Percentiles rank a stretch among this genome's conserved stretches.
Evolutionary conservation across 352 stramenopile species (phyloP).

Genomic region (Globisporangium radiosum): DNA sequence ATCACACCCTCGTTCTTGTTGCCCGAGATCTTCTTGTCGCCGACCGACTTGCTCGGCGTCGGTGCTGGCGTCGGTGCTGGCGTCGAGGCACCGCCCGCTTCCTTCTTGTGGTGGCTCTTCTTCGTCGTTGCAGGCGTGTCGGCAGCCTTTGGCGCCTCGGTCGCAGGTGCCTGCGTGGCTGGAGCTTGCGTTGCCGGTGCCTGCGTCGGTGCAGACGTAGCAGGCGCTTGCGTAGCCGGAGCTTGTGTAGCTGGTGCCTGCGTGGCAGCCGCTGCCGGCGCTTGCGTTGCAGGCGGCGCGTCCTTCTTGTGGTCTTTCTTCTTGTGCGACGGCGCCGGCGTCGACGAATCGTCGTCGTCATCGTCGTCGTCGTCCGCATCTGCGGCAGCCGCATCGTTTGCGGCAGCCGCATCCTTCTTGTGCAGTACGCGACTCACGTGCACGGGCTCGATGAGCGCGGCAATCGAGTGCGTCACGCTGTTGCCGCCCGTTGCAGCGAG

Average conservation of each 20-base stretch:
- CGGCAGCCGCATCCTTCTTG: constrained; percentile 8
- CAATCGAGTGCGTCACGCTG: constrained; percentile 14
- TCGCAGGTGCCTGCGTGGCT: constrained; percentile 6
- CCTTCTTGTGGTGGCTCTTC: constrained; percentile 22
- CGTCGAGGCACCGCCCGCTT: constrained; percentile 12
- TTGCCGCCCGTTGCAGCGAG: constrained; percentile 3
- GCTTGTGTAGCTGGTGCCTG: constrained; percentile 4
- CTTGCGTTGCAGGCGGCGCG: constrained; percentile 9
- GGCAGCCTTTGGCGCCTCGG: constrained; percentile 10
- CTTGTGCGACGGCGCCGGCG: constrained; percentile 10
- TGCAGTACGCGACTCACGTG: constrained; percentile 29
- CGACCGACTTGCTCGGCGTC: constrained; percentile 13
- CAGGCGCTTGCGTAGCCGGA: constrained; percentile 10
- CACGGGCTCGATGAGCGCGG: constrained; percentile 17
- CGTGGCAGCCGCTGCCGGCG: constrained; percentile 16
- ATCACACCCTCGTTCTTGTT: constrained; percentile 72
- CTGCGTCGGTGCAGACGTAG: no score
- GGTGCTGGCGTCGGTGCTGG: neutral
- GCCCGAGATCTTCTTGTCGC: constrained; percentile 71
- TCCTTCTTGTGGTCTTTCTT: constrained; percentile 30
- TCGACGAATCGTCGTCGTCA: constrained; percentile 10
- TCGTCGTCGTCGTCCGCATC: constrained; percentile 12
- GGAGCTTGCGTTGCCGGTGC: constrained; percentile 5
- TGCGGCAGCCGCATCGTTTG: no score
- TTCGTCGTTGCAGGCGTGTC: no score